phyloP scores from a whole-genome alignment of 2,329 filamentous ascomycete genomes.

The Penicillium vulpinum region DNA sequence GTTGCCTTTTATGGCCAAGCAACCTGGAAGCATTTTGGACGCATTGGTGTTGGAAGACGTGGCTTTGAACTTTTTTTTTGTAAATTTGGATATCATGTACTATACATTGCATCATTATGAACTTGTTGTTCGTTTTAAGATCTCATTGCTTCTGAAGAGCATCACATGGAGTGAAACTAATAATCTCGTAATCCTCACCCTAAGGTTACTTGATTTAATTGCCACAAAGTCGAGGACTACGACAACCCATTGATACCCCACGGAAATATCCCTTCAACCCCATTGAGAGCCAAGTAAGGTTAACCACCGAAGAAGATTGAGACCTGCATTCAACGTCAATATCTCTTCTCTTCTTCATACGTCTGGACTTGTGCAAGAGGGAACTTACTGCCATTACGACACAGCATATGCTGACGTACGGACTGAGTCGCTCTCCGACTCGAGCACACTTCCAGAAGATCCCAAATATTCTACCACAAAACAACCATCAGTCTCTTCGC shows the following conservation, averaged over 20 bases:
- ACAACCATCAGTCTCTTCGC: conserved; percentile 1
- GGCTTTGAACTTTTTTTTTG: conserved; percentile 16
- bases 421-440: conserved; percentile 88
- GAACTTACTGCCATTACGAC: conserved; percentile 82
- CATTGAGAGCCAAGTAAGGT: conserved; percentile 1
- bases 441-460: conserved; percentile 96
- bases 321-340: conserved; percentile 22
- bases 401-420: conserved; percentile 93
- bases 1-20: conserved; percentile 15
- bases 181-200: not conserved
- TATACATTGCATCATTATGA: conserved; percentile 32
- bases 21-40: conserved; percentile 19
- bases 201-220: not conserved
- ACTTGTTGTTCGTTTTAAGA: conserved; percentile 13
- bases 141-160: conserved; percentile 1
- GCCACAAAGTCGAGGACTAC: not conserved
- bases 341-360: conserved; percentile 1
- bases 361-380: not conserved
- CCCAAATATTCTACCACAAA: conserved; percentile 63
- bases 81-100: conserved; percentile 25
- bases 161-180: not conserved
- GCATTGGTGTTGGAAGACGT: conserved; percentile 8
- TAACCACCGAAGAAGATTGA: conserved; percentile 42
- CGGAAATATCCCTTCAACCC: not conserved
- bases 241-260: not conserved